Evolutionary conservation across 768 basidiomycete genomes (phyloP), one percentile per base, ranked within the genome.

Genomic region (Tulasnella sp.): DNA sequence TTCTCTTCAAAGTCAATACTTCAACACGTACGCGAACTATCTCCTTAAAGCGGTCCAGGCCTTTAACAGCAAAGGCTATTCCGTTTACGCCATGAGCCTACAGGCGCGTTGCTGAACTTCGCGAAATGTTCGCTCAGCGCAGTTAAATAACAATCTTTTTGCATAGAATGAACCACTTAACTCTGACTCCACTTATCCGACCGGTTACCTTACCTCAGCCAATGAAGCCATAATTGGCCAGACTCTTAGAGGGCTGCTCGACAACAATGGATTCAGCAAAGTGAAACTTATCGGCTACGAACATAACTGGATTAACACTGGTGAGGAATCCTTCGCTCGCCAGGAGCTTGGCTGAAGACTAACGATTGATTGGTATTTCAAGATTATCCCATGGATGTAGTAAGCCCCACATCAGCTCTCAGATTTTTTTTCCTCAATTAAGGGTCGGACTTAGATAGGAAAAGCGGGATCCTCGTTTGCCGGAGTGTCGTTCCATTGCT

Each of bases 401-500:
- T 87, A 52, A 75, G 85, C 80, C 5, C 38, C 39, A 12, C n/a
- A 31, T 58, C n/a, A 29, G 36, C 22, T 37, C 45, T 29, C 17
- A n/a, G 42, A 34, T 22, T 5, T 68, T 34, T 36, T 19, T 68
- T 39, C 8, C 25, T 71, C 17, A n/a, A 12, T 39, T 29, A 4
- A 22, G 17, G 12, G 34, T 52, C 8, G 19, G 19, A 19, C 34
- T 19, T 64, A 79, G 79, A 58, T 79, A 34, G 72, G 75, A 14
- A 68, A 76, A 36, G 79, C 78, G 14, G 42, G 42, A 29, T 52
- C 67, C 38, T 71, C 79, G 7, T 77, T 78, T 71, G 84, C 86
- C 22, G 91, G 91, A 3, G 90, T 89, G 12, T 83, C 89, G 0
- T 93, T 92, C 80, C 91, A 93, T 81, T 92, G 92, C 79, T 92